A percentile compares a stretch with the other conserved stretches of the same genome.
Evolutionary conservation across 2,329 filamentous ascomycete genomes (phyloP).

Genomic region (Fusarium lyarnte): DNA sequence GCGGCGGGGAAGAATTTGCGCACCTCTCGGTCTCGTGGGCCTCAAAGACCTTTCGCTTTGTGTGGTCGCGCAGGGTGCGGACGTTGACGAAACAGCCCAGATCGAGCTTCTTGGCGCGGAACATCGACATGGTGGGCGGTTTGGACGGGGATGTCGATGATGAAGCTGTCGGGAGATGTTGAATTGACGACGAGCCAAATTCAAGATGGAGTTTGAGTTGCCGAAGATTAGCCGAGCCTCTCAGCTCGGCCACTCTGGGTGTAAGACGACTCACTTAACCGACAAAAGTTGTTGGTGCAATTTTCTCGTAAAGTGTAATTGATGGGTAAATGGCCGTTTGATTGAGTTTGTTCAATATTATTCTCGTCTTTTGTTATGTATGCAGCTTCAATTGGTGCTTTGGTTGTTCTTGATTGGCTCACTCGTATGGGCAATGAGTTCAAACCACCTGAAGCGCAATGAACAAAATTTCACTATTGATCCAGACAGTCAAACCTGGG

Average conservation of each 20-base stretch:
- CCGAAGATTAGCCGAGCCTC: conserved; percentile 19
- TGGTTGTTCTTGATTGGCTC: not conserved
- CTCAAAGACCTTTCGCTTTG: conserved; percentile 93
- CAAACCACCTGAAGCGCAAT: fast-evolving
- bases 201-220: conserved; percentile 3
- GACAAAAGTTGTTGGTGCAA: too few species aligned
- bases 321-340: fast-evolving
- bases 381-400: not conserved
- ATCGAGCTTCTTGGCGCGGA: conserved; percentile 89
- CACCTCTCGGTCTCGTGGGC: conserved; percentile 90
- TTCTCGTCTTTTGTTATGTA: not conserved
- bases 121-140: conserved; percentile 76
- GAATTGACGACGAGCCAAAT: conserved; percentile 13
- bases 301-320: too few species aligned
- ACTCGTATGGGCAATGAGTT: fast-evolving
- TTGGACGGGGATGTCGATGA: conserved; percentile 16
- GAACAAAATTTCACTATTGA: fast-evolving
- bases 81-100: conserved; percentile 88
- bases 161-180: conserved; percentile 28
- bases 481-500: fast-evolving
- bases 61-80: conserved; percentile 90
- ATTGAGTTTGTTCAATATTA: fast-evolving
- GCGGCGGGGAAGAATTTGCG: conserved; percentile 35
- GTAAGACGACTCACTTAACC: not conserved
- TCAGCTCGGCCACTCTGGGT: not conserved